Evolutionary conservation across 2,329 filamentous ascomycete genomes (phyloP), one percentile per base, ranked within the genome.

Genomic region (Colletotrichum sp.): DNA sequence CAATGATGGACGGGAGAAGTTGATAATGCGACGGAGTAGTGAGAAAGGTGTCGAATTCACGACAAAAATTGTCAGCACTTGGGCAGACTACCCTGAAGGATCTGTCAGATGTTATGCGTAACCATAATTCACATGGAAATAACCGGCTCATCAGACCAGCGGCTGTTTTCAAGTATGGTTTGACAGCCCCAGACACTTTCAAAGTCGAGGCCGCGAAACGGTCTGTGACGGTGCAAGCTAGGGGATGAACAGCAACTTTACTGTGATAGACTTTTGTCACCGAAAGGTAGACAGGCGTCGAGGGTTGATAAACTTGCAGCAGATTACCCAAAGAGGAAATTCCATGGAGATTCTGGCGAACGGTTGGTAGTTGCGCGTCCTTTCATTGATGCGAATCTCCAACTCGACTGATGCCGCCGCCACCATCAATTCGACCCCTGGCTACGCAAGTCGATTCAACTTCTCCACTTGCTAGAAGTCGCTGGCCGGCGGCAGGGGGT

Each of bases 311-410:
- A 25, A 22, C 28, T 27, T 61, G 64, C 28, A 28, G 61, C 25
- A 57, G 28, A n/a, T 39, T 68, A 5, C 70, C 57, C 19, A 63
- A 72, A 57, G 27, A 63, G 73, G 73, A 32, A 75, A 72, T 15
- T 52, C 44, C 44, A 64, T 48, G 48, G 39, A 73, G 64, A 75
- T 22, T 59, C 32, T 52, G 44, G 73, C 70, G 73, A 75, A 75
- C 73, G 70, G 64, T 68, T 75, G 70, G 73, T 75, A 72, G 57
- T 65, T 73, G 73, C 73, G 70, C 70, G 59, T 69, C 69, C 65
- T 39, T 57, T 59, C 70, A 22, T 36, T 64, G 71, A 68, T 59
- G 30, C 57, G 30, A 68, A 63, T 34, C 59, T 68, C 44, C 28
- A 65, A 34, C n/a, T 48, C 28, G 28, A 30, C 11, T 39, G 52